Percentiles rank a stretch among this genome's conserved stretches.
These are phyloP conservation scores for Stygiomarasmius scandens DNA, from an alignment of 1,284 basidiomycete genomes.

Conservation along the genomic window DNA sequence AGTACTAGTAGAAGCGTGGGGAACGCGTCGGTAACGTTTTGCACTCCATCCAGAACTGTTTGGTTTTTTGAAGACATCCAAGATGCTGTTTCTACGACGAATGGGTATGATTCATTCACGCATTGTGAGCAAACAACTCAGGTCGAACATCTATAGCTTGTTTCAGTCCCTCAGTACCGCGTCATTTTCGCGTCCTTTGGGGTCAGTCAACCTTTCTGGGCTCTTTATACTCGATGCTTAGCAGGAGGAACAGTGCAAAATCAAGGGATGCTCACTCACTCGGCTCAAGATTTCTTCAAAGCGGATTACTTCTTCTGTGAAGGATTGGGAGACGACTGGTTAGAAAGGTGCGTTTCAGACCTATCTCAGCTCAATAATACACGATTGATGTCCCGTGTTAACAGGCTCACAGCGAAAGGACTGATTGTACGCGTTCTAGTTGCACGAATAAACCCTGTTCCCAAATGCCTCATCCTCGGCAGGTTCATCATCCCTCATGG, in stretches of 20 bases:
- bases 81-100: too few species aligned
- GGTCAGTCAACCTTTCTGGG: not conserved
- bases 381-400: too few species aligned
- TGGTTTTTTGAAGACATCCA: too few species aligned
- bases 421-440: slow-evolving; percentile 6
- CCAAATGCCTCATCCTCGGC: not conserved
- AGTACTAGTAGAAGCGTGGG: too few species aligned
- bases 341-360: slow-evolving; percentile 2
- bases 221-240: not conserved
- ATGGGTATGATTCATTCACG: too few species aligned
- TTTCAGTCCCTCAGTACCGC: slow-evolving; percentile 9
- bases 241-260: slow-evolving; percentile 2
- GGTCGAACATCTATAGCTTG: too few species aligned
- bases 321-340: slow-evolving; percentile 13
- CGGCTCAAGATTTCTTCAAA: slow-evolving; percentile 9
- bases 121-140: too few species aligned
- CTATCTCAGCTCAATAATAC: too few species aligned
- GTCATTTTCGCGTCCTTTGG: slow-evolving; percentile 9
- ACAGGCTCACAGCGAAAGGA: slow-evolving; percentile 7
- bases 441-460: too few species aligned
- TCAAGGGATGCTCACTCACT: slow-evolving; percentile 10
- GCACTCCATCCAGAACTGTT: too few species aligned
- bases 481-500: slow-evolving; percentile 16
- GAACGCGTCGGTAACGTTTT: too few species aligned
- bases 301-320: slow-evolving; percentile 15